Evolutionary conservation across 2,329 filamentous ascomycete genomes (phyloP).

Genomic region (Orbilia oligospora): DNA sequence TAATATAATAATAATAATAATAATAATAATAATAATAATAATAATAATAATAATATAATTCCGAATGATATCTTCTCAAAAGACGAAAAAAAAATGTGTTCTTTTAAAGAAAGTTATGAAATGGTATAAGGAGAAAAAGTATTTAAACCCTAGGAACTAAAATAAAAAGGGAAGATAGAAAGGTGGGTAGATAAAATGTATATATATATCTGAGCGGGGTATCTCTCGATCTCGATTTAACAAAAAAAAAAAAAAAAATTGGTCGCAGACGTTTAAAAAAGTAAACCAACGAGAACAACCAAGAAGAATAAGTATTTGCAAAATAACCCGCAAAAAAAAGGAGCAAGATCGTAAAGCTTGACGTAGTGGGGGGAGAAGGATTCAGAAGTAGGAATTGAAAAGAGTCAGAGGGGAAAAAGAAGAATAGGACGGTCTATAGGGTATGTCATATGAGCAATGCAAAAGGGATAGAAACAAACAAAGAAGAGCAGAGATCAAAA

Average conservation of each 20-base stretch:
- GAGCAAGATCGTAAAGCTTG: conserved; percentile 13
- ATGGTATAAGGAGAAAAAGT: too few relatives aligned
- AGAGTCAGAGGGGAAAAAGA: not conserved
- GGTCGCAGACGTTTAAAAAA: too few relatives aligned
- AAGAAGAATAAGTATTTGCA: not conserved
- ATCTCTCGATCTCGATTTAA: conserved; percentile 34
- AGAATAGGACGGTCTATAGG: conserved; percentile 56
- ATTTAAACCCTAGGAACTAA: conserved; percentile 28
- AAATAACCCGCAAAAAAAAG: conserved; percentile 1
- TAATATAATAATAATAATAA: too few relatives aligned
- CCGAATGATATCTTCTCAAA: too few relatives aligned
- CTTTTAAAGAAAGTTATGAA: too few relatives aligned
- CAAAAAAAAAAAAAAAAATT: not conserved
- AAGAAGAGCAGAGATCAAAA: conserved; percentile 34
- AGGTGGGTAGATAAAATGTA: too few relatives aligned
- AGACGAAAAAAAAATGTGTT: too few relatives aligned
- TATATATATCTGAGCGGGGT: too few relatives aligned
- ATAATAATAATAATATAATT: too few relatives aligned
- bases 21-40: too few relatives aligned
- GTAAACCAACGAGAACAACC: too few relatives aligned
- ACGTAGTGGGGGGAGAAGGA: not conserved
- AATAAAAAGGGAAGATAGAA: not conserved
- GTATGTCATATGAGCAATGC: conserved; percentile 55
- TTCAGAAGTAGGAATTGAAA: not conserved
- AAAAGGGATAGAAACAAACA: conserved; percentile 8